Evolutionary conservation across 202 grass and related monocot species (phyloP).

Genomic region (Miscanthus sacchariflorus): DNA sequence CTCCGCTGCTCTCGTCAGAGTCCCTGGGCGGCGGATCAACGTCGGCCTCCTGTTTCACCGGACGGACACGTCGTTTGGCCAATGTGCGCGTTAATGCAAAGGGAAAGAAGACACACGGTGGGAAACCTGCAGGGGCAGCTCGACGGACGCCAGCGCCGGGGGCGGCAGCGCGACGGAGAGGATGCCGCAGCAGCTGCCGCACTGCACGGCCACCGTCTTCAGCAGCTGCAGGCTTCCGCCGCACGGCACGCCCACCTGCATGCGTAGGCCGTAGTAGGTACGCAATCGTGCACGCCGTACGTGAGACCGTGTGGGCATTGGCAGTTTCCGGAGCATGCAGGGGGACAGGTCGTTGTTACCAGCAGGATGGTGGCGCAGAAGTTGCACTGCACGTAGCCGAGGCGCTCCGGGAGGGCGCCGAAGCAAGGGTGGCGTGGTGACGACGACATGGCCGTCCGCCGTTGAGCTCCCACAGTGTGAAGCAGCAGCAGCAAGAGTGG

Average conservation of each 20-base stretch:
- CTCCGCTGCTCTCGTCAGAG: conserved; percentile 49
- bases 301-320: background rate
- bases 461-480: background rate
- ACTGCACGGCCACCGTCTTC: conserved; percentile 78
- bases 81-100: background rate
- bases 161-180: conserved; percentile 68
- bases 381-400: conserved; percentile 86
- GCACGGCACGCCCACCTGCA: conserved; percentile 78
- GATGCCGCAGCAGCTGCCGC: conserved; percentile 72
- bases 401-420: conserved; percentile 49
- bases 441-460: conserved; percentile 36
- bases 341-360: conserved; percentile 39
- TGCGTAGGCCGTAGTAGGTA: too few species aligned
- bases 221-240: conserved; percentile 56
- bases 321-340: background rate
- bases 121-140: conserved; percentile 57
- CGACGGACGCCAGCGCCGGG: background rate
- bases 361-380: conserved; percentile 73
- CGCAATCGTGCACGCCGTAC: background rate
- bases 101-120: background rate
- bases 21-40: conserved; percentile 48
- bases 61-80: background rate
- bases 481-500: background rate
- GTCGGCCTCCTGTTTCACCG: conserved; percentile 43
- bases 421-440: conserved; percentile 26